These are phyloP conservation scores for Venturia aucupariae DNA, from an alignment of 2,329 filamentous ascomycete genomes.

Conservation along the genomic window DNA sequence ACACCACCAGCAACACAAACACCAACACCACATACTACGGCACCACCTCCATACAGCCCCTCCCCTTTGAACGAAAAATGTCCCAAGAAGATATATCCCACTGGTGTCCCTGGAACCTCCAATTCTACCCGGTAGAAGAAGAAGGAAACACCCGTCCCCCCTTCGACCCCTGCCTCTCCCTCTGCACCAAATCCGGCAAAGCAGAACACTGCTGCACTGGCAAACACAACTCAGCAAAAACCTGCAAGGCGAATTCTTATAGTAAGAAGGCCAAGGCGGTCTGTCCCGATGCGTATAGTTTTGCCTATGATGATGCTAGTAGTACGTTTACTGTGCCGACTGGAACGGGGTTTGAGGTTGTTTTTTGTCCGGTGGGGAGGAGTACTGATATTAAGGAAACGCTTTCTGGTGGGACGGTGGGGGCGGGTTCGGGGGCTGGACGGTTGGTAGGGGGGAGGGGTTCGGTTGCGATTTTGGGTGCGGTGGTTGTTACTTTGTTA, in stretches of 20 bases:
- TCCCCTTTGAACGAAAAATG: conserved; percentile 50
- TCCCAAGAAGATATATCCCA: conserved; percentile 47
- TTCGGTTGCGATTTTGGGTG: background rate
- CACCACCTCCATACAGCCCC: conserved; percentile 51
- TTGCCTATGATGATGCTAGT: conserved; percentile 48
- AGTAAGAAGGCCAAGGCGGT: conserved; percentile 60
- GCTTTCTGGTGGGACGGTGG: background rate
- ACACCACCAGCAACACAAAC: conserved; percentile 26
- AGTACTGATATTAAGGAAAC: conserved; percentile 36
- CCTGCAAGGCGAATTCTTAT: conserved; percentile 60
- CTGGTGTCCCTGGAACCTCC: conserved; percentile 78
- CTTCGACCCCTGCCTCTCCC: conserved; percentile 71
- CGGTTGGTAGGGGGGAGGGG: background rate
- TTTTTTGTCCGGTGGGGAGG: conserved; percentile 60
- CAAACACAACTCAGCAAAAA: conserved; percentile 51
- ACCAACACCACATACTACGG: conserved; percentile 39
- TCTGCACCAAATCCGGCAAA: conserved; percentile 59
- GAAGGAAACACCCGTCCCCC: conserved; percentile 61
- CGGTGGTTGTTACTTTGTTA: background rate
- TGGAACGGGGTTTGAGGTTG: conserved; percentile 70
- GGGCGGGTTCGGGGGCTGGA: background rate
- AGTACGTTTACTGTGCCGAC: conserved; percentile 49
- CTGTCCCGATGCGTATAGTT: conserved; percentile 80
- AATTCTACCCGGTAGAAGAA: conserved; percentile 56
- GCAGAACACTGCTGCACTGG: conserved; percentile 69